phyloP scores from a whole-genome alignment of 805 yeast genomes.

The Yarrowia sp. region DNA sequence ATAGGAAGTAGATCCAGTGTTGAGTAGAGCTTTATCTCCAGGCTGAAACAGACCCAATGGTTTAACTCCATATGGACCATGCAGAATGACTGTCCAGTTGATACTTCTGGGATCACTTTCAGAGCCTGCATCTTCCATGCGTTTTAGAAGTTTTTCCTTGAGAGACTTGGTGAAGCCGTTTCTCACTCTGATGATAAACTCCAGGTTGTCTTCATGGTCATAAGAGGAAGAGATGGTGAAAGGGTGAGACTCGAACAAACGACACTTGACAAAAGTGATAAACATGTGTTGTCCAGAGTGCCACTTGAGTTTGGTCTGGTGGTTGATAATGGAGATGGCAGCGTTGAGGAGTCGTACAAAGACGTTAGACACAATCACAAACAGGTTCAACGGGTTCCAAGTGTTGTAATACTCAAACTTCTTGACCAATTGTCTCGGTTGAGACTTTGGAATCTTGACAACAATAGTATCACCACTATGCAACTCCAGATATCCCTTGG shows the following conservation, averaged over 20 bases:
- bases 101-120: not conserved
- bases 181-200: slow-evolving; percentile 37
- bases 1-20: no score
- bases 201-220: slow-evolving; percentile 30
- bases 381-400: not conserved
- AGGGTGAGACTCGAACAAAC: slow-evolving; percentile 33
- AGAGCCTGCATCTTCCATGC: not conserved
- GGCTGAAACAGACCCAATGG: slow-evolving; percentile 28
- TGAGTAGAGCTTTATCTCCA: no score
- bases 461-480: slow-evolving; percentile 33
- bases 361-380: not conserved
- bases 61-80: slow-evolving; percentile 35
- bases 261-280: slow-evolving; percentile 32
- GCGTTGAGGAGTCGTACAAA: not conserved
- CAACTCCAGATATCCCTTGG: slow-evolving; percentile 25
- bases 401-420: not conserved
- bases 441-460: slow-evolving; percentile 23
- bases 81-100: slow-evolving; percentile 28
- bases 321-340: slow-evolving; percentile 1
- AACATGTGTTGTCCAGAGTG: slow-evolving; percentile 34
- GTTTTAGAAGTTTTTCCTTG: slow-evolving; percentile 27
- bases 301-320: slow-evolving; percentile 29
- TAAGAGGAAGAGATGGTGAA: slow-evolving; percentile 33
- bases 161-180: slow-evolving; percentile 36
- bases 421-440: not conserved